Conservation (phyloP, 2,329 filamentous ascomycete genomes). For the Tolypocladium album region DNA sequence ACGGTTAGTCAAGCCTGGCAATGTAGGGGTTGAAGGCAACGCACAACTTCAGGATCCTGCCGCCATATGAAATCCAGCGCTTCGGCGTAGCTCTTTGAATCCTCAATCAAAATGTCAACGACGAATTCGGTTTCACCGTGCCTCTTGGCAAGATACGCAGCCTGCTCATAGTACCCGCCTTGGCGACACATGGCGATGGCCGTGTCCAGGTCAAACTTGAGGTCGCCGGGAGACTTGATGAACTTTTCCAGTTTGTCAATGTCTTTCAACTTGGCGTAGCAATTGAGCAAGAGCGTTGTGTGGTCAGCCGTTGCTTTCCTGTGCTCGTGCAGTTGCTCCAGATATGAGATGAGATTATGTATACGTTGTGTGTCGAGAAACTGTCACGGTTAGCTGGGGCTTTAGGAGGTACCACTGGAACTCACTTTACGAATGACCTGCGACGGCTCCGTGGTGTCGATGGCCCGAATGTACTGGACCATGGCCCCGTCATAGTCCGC, state of each 20-base stretch:
- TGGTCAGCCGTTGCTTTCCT: constrained; percentile 90
- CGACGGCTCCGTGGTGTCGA: constrained; percentile 91
- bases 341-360: constrained; percentile 92
- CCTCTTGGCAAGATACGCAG: constrained; percentile 87
- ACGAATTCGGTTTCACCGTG: constrained; percentile 91
- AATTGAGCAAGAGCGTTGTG: constrained; percentile 88
- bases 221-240: constrained; percentile 86
- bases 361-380: constrained; percentile 96
- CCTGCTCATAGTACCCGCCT: constrained; percentile 93
- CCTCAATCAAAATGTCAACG: constrained; percentile 90
- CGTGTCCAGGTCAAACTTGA: constrained; percentile 95
- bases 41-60: constrained; percentile 64
- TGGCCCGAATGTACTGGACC: constrained; percentile 94
- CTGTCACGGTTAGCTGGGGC: constrained; percentile 29
- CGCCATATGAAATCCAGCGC: constrained; percentile 88
- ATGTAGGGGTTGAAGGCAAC: constrained; percentile 16
- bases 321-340: constrained; percentile 92
- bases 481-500: constrained; percentile 97
- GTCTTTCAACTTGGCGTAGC: constrained; percentile 96
- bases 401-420: too few relatives aligned
- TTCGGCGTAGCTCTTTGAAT: constrained; percentile 81
- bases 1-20: constrained; percentile 16
- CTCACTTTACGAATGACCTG: constrained; percentile 84
- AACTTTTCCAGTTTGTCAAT: constrained; percentile 93
- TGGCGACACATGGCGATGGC: constrained; percentile 97